These are phyloP conservation scores for Podospora bellae-mahoneyi DNA, from an alignment of 495 filamentous ascomycete species.

Conservation along the genomic window DNA sequence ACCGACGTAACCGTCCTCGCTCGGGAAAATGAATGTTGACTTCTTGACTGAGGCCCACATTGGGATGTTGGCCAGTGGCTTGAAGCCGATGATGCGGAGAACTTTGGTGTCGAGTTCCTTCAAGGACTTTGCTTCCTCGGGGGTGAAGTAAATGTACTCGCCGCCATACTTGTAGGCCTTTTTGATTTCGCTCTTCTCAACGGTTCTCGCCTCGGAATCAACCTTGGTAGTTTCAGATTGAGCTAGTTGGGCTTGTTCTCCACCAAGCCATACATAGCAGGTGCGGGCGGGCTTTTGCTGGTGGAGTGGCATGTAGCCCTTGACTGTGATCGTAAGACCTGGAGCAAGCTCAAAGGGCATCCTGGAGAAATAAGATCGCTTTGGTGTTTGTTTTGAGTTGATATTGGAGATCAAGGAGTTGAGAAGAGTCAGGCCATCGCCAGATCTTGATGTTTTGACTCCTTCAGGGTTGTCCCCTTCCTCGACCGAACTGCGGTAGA, in stretches of 20 bases:
- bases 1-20: slow-evolving; percentile 83
- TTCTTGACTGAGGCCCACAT: slow-evolving; percentile 84
- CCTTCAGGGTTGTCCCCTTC: slow-evolving; percentile 50
- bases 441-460: slow-evolving; percentile 49
- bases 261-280: slow-evolving; percentile 80
- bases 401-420: slow-evolving; percentile 83
- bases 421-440: slow-evolving; percentile 76
- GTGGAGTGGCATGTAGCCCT: slow-evolving; percentile 86
- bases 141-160: slow-evolving; percentile 79
- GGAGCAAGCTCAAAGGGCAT: slow-evolving; percentile 84
- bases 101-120: slow-evolving; percentile 67
- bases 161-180: slow-evolving; percentile 97
- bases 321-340: slow-evolving; percentile 79
- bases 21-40: slow-evolving; percentile 90
- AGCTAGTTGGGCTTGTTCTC: slow-evolving; percentile 78
- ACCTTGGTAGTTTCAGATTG: slow-evolving; percentile 66
- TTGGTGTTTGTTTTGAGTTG: slow-evolving; percentile 84
- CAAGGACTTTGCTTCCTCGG: slow-evolving; percentile 74
- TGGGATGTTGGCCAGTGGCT: slow-evolving; percentile 67
- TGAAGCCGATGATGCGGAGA: slow-evolving; percentile 93
- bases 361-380: slow-evolving; percentile 80
- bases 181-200: slow-evolving; percentile 78
- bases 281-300: slow-evolving; percentile 72
- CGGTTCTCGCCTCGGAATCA: slow-evolving; percentile 68
- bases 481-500: slow-evolving; percentile 63